phyloP scores from a whole-genome alignment of 2,329 filamentous ascomycete species.

The Ophiocordyceps sinensis region DNA sequence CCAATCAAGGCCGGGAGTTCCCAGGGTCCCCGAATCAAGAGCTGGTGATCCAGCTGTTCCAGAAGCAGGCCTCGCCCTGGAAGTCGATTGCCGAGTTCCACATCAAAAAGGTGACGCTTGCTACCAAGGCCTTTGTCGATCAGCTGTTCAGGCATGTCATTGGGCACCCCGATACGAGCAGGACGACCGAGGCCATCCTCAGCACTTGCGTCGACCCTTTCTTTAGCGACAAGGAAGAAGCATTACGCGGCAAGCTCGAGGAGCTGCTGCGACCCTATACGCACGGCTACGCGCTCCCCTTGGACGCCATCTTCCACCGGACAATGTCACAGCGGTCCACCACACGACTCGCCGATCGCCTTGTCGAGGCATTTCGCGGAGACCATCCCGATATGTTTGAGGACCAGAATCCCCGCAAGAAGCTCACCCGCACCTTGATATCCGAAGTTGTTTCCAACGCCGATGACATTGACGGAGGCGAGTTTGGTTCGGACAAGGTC shows the following conservation, averaged over 20 bases:
- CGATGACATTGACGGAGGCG: slow-evolving; percentile 6
- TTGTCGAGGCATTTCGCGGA: background rate
- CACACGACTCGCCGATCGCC: background rate
- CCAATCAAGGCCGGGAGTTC: slow-evolving; percentile 25
- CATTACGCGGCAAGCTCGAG: slow-evolving; percentile 31
- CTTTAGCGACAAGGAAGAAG: slow-evolving; percentile 15
- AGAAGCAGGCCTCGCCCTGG: slow-evolving; percentile 23
- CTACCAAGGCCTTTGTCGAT: slow-evolving; percentile 22
- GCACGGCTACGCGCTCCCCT: slow-evolving; percentile 5
- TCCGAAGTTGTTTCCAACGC: slow-evolving; percentile 1
- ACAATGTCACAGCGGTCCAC: background rate
- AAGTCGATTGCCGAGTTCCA: slow-evolving; percentile 20
- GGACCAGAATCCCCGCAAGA: background rate
- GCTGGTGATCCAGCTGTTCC: slow-evolving; percentile 24
- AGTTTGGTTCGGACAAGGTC: slow-evolving; percentile 22
- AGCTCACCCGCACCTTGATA: background rate
- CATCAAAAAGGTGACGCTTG: slow-evolving; percentile 13
- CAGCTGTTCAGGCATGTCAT: slow-evolving; percentile 18
- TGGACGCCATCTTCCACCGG: slow-evolving; percentile 17
- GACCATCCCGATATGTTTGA: background rate
- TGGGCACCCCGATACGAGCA: slow-evolving; percentile 2
- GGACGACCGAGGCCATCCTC: slow-evolving; percentile 10
- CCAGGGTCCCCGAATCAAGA: slow-evolving; percentile 21
- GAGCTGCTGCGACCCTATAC: slow-evolving; percentile 1
- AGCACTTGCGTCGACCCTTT: slow-evolving; percentile 5